These are phyloP conservation scores for Ambrosia trifida DNA, from an alignment of 129 eudicot species.

Conservation along the genomic window DNA sequence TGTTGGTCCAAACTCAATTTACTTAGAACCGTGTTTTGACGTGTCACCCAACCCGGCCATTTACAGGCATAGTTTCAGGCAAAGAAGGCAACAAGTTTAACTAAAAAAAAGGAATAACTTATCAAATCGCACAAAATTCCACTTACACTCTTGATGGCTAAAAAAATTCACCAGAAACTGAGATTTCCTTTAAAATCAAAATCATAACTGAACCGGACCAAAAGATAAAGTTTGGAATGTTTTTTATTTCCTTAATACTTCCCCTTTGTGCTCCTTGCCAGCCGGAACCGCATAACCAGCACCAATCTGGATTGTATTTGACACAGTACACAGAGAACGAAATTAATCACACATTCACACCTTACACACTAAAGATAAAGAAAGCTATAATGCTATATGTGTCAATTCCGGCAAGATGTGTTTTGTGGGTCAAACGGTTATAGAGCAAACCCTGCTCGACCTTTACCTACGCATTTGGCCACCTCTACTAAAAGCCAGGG, in stretches of 20 bases:
- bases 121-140: neutral
- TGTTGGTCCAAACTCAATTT: too few relatives aligned
- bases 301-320: slow-evolving; percentile 53
- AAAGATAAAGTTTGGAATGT: slow-evolving; percentile 6
- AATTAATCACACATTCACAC: neutral
- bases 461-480: neutral
- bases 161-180: neutral
- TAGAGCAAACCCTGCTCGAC: too few relatives aligned
- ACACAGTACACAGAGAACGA: neutral
- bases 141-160: neutral
- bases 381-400: too few relatives aligned
- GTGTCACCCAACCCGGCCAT: too few relatives aligned
- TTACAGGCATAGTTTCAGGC: too few relatives aligned
- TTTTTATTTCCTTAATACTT: slow-evolving; percentile 70
- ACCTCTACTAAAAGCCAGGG: neutral
- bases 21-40: too few relatives aligned
- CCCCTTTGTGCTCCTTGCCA: slow-evolving; percentile 82
- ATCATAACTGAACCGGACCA: neutral
- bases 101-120: neutral
- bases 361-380: neutral
- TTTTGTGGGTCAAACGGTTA: neutral
- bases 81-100: neutral
- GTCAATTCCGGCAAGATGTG: too few relatives aligned
- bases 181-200: slow-evolving; percentile 15
- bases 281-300: slow-evolving; percentile 82